Evolutionary conservation across 805 yeast genomes (phyloP).

Genomic region (Saccharomycopsis sp.): DNA sequence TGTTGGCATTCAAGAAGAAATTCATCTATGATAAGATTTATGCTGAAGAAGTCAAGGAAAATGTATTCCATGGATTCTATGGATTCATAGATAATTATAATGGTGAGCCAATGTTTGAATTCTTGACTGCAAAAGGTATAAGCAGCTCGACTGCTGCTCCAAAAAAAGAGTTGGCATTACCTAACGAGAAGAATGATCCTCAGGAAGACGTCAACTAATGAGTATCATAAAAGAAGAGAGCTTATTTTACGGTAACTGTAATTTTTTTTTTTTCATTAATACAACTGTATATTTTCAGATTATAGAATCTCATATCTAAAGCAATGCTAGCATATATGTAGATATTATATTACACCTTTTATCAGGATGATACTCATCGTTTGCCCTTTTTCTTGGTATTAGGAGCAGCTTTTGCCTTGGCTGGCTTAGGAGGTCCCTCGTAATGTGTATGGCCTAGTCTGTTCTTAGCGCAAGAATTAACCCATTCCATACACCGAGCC

Average conservation of each 20-base stretch:
- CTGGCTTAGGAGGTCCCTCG: conserved; percentile 35
- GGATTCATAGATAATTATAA: conserved; percentile 81
- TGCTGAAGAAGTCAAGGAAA: conserved; percentile 81
- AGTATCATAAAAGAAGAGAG: background rate
- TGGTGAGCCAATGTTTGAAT: conserved; percentile 58
- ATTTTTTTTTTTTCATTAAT: no score
- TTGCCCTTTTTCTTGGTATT: conserved; percentile 18
- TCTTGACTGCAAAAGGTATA: conserved; percentile 26
- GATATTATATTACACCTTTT: no score
- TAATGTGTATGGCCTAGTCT: conserved; percentile 45
- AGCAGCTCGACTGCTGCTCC: background rate
- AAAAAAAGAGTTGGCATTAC: background rate
- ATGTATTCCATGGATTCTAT: conserved; percentile 84
- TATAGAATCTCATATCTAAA: no score
- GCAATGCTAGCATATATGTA: no score
- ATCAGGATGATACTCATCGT: no score
- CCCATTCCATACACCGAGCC: conserved; percentile 52
- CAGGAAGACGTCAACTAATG: background rate
- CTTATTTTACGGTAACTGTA: no score
- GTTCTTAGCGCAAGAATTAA: conserved; percentile 51
- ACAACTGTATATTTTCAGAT: no score
- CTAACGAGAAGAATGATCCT: conserved; percentile 2
- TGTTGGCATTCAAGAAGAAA: conserved; percentile 81
- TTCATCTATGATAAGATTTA: conserved; percentile 90
- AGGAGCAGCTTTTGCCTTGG: conserved; percentile 4